Percentiles rank a stretch among this genome's conserved stretches.
Conservation (phyloP, 768 basidiomycete species). For the Russula sp. region DNA sequence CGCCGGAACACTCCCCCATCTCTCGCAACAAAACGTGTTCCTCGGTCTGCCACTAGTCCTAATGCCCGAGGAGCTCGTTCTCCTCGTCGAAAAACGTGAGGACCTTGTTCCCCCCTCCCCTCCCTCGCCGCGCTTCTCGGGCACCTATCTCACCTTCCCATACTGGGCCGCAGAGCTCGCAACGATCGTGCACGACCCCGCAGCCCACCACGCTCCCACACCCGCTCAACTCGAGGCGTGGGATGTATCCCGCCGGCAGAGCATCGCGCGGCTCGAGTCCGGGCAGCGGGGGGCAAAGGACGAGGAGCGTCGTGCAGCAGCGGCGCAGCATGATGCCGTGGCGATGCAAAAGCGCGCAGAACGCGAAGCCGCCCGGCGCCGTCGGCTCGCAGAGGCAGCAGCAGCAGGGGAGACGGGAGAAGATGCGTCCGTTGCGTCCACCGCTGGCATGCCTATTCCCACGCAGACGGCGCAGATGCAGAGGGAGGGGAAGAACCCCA, state of each 20-base stretch:
- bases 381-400: background rate
- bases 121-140: background rate
- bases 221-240: constrained; percentile 45
- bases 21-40: constrained; percentile 95
- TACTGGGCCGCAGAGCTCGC: constrained; percentile 53
- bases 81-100: constrained; percentile 77
- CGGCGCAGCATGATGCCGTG: constrained; percentile 37
- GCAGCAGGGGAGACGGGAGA: background rate
- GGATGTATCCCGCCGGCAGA: constrained; percentile 44
- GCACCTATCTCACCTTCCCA: background rate
- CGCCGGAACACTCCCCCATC: constrained; percentile 86
- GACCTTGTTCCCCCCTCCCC: constrained; percentile 19
- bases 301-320: constrained; percentile 42
- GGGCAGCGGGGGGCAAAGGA: constrained; percentile 36
- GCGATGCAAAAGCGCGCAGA: constrained; percentile 55
- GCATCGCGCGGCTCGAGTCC: constrained; percentile 40
- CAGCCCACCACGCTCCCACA: constrained; percentile 48
- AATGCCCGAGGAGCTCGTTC: constrained; percentile 87
- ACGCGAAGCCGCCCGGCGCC: constrained; percentile 49
- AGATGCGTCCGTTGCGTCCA: background rate
- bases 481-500: background rate
- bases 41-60: constrained; percentile 86
- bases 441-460: background rate
- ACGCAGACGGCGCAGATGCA: background rate
- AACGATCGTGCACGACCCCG: constrained; percentile 66